Evolutionary conservation across 352 stramenopile genomes (phyloP), one percentile per base, ranked within the genome.

Genomic region (Pythium periplocum): DNA sequence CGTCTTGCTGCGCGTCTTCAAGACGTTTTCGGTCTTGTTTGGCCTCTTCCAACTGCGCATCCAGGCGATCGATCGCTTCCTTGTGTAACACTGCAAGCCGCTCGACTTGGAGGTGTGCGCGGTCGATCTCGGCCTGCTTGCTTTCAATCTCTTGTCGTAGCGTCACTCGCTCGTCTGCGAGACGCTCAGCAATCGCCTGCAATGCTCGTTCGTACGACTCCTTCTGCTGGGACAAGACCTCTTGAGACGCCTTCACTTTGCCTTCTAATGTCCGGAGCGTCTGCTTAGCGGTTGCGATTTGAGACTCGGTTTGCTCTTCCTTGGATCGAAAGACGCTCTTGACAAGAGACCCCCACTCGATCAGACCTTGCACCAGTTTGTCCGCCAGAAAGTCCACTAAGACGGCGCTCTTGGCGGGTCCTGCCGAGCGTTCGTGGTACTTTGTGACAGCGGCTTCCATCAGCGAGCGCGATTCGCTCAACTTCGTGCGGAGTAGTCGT

Each of bases 171-270:
- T 91, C 80, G 36, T 75, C 77, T 1, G 51, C 50, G 34, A 77
- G 74, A 7, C 76, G 73, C 52, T 88, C 75, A 1, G 57, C 48
- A 17, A 91, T 84, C 1, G 62, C 63, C 10, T 71, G 67, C 7
- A 91, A 45, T n/a, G 80, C 72, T 39, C 62, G 73, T 45, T 91
- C 74, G 43, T 76, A 87, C 2, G 75, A 78, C 4, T 83, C 63
- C 41, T 84, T 86, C 38, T 91, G 75, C 44, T 86, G 75, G 1
- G n/a, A 26, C 1, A 91, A 50, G 40, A 89, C 66, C 42, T 89
- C 74, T 35, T 84, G 67, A 1, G 73, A 60, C 10, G 68, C 78
- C 46, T 67, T 71, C 7, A 82, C 61, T 59, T 88, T 88, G 17
- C 69, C 66, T 59, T 91, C 80, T 11, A 84, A 41, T 31, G 64